Evolutionary conservation across 148 eudicot genomes (phyloP), one percentile per base, ranked within the genome.

Genomic region (Cornus kousa): DNA sequence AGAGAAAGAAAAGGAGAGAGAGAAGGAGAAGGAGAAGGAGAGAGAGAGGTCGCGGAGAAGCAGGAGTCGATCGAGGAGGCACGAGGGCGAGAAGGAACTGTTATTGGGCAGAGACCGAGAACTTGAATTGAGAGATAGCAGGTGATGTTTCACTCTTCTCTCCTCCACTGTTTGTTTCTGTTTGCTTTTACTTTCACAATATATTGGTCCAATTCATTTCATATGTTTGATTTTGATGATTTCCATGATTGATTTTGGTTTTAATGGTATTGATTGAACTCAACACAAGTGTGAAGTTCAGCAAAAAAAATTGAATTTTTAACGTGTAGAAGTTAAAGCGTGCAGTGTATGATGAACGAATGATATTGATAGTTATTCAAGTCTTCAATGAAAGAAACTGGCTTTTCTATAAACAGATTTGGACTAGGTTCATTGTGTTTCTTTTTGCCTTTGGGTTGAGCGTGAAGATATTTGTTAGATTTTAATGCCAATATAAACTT

Each of bases 101-200:
- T 19, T 83, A 75, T 78, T 81, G 55, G 90, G 82, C 68, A 79
- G 76, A 75, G 89, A 87, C 43, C 77, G 76, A 5, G 89, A 88
- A 33, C 68, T 88, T 32, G 97, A 89, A 40, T n/a, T 74, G 73
- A 84, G 97, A 71, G 98, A 92, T 5, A 90, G 87, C 92, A 91
- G 98, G 97, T 91, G 82, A 80, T 75, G 43, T 77, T 11, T 75
- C 71, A 22, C 59, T 32, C 46, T 19, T 55, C 28, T 19, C 24
- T 55, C 35, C 23, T 6, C 65, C 11, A 33, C 37, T 57, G 60
- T 17, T 76, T 53, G 2, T 31, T 37, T 35, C 5, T 78, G 73
- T 0, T 78, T 62, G n/a, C 13, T 66, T 6, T 13, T 70, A 12
- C 28, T 0, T 69, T 43, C 19, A 3, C 59, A 11, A 12, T 53